These are phyloP conservation scores for Teunomyces pallodes DNA, from an alignment of 805 yeast genomes.

Conservation along the genomic window DNA sequence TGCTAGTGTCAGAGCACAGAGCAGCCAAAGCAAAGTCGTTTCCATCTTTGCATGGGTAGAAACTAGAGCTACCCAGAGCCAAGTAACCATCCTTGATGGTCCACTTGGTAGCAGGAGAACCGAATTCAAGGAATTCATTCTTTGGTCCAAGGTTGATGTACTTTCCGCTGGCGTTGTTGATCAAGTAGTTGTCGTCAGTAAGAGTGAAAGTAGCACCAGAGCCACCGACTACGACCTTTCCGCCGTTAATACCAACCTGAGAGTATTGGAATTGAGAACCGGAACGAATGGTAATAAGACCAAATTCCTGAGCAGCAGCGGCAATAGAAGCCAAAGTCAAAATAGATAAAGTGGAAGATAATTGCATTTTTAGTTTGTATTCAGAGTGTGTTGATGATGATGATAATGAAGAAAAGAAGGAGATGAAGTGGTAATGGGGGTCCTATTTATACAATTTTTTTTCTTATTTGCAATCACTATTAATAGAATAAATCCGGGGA, in stretches of 20 bases:
- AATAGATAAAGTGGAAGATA: conserved; percentile 15
- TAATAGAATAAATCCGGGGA: conserved; percentile 1
- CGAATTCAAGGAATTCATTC: conserved; percentile 5
- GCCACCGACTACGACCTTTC: conserved; percentile 11
- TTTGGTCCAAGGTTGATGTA: conserved; percentile 12
- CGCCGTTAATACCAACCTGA: conserved; percentile 7
- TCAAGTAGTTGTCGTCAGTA: conserved; percentile 23
- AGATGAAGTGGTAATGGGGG: background rate
- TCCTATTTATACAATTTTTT: too few species aligned
- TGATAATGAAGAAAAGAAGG: background rate
- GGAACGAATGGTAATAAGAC: conserved; percentile 21
- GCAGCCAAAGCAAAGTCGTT: conserved; percentile 7
- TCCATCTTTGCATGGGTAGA: conserved; percentile 11
- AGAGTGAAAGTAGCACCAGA: conserved; percentile 15
- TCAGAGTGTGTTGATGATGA: conserved; percentile 3
- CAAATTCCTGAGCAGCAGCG: conserved; percentile 20
- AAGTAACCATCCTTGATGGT: conserved; percentile 13
- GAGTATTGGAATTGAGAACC: conserved; percentile 25
- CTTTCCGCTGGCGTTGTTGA: conserved; percentile 15
- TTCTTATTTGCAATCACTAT: background rate
- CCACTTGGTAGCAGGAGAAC: conserved; percentile 8
- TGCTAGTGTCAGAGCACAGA: conserved; percentile 9
- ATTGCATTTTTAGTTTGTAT: conserved; percentile 9
- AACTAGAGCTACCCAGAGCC: conserved; percentile 7
- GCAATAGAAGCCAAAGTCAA: conserved; percentile 20